Conservation (phyloP, 768 basidiomycete genomes). For the Agrocybe praecox region DNA sequence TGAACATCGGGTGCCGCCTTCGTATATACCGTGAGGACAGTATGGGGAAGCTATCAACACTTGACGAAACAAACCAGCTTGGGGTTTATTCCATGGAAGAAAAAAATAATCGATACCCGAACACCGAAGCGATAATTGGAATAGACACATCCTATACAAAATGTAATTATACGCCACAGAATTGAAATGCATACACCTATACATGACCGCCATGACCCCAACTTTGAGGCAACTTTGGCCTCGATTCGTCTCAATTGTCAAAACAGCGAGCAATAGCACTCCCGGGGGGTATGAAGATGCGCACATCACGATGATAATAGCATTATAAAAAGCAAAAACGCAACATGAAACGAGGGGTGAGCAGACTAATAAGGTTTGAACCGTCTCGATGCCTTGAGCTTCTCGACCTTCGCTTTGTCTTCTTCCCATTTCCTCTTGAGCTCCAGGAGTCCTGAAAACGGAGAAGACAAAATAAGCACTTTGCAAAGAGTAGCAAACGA, state of each 20-base stretch:
- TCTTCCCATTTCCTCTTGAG: slow-evolving; percentile 83
- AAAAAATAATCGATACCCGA: too few species aligned
- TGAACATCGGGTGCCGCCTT: too few species aligned
- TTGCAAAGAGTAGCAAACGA: neutral
- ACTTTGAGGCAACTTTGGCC: too few species aligned
- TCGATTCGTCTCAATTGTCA: neutral
- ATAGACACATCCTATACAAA: too few species aligned
- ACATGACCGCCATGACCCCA: too few species aligned
- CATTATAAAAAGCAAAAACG: neutral
- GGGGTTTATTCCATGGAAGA: too few species aligned
- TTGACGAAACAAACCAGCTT: too few species aligned
- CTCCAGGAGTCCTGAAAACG: slow-evolving; percentile 61
- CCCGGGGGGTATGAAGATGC: neutral
- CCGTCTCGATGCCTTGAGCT: slow-evolving; percentile 73
- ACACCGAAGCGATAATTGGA: too few species aligned
- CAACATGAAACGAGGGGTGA: neutral
- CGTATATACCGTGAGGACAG: too few species aligned
- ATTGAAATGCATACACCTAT: too few species aligned
- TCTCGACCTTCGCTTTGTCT: slow-evolving; percentile 85
- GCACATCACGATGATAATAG: neutral
- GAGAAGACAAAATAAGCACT: neutral
- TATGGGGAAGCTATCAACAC: too few species aligned
- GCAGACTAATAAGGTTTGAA: slow-evolving; percentile 83
- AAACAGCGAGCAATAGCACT: neutral
- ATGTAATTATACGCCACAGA: too few species aligned